Conservation (phyloP, 2,329 filamentous ascomycete genomes). For the Aphanocladium album region DNA sequence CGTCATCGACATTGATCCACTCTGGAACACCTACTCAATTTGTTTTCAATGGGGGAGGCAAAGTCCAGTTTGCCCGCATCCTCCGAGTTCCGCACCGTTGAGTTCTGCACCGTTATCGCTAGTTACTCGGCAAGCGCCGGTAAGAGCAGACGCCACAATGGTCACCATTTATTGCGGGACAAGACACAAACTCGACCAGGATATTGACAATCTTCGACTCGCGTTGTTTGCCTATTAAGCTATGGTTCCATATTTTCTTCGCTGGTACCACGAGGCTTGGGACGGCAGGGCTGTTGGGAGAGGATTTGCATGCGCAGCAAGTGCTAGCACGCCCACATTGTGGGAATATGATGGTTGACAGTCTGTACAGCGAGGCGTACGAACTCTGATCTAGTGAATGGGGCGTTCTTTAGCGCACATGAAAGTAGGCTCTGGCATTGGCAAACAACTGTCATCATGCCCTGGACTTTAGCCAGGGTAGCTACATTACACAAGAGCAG, state of each 20-base stretch:
- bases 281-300: background rate
- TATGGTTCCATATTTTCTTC: background rate
- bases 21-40: too few relatives aligned
- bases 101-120: background rate
- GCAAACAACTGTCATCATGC: background rate
- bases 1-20: background rate
- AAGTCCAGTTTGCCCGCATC: background rate
- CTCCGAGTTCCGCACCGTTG: background rate
- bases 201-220: background rate
- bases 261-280: background rate
- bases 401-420: background rate
- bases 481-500: background rate
- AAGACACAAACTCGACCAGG: background rate
- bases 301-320: background rate
- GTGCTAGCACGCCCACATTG: background rate
- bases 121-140: background rate
- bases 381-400: background rate
- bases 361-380: background rate
- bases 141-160: background rate
- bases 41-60: too few relatives aligned
- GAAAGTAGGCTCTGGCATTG: background rate
- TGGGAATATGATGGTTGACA: background rate
- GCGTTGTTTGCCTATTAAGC: background rate
- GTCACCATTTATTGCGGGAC: background rate
- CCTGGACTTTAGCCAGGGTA: background rate